phyloP scores from a whole-genome alignment of 257 asterid genomes.

The Salvia splendens region DNA sequence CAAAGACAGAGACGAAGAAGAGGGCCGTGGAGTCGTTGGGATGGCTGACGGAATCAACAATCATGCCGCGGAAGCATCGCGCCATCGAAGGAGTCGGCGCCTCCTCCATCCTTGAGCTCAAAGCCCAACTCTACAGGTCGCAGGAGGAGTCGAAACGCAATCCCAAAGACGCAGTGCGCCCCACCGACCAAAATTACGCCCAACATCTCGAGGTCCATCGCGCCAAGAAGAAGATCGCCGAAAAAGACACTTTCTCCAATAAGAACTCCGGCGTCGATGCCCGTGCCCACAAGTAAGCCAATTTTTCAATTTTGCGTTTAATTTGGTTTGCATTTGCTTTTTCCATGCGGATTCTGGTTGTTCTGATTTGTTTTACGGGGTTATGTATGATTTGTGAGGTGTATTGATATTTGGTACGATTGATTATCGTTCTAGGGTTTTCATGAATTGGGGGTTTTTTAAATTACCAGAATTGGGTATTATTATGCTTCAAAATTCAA shows the following conservation, averaged over 20 bases:
- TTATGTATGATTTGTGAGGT: slow-evolving; percentile 1
- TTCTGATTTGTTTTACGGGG: not conserved
- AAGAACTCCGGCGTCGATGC: slow-evolving; percentile 80
- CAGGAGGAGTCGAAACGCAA: slow-evolving; percentile 91
- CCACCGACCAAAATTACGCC: slow-evolving; percentile 53
- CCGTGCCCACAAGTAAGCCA: slow-evolving; percentile 75
- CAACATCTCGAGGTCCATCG: slow-evolving; percentile 79
- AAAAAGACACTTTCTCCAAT: slow-evolving; percentile 54
- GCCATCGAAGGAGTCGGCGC: slow-evolving; percentile 91
- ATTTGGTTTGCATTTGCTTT: not conserved
- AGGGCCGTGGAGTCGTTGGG: slow-evolving; percentile 84
- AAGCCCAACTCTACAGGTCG: slow-evolving; percentile 88
- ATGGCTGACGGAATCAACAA: slow-evolving; percentile 97
- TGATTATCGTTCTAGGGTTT: slow-evolving; percentile 41
- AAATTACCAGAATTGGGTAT: not conserved
- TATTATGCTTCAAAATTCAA: not conserved
- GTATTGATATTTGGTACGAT: not conserved
- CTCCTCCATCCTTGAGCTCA: slow-evolving; percentile 88
- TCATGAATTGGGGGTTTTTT: slow-evolving; percentile 28
- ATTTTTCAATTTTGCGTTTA: slow-evolving; percentile 10
- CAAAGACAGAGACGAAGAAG: slow-evolving; percentile 48
- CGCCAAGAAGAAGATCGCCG: slow-evolving; percentile 67
- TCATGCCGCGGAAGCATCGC: slow-evolving; percentile 93
- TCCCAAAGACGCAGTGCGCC: slow-evolving; percentile 56
- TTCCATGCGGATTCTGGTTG: not conserved